These are phyloP conservation scores for Panicum hallii DNA, from an alignment of 202 grass and related monocot genomes.

Conservation along the genomic window DNA sequence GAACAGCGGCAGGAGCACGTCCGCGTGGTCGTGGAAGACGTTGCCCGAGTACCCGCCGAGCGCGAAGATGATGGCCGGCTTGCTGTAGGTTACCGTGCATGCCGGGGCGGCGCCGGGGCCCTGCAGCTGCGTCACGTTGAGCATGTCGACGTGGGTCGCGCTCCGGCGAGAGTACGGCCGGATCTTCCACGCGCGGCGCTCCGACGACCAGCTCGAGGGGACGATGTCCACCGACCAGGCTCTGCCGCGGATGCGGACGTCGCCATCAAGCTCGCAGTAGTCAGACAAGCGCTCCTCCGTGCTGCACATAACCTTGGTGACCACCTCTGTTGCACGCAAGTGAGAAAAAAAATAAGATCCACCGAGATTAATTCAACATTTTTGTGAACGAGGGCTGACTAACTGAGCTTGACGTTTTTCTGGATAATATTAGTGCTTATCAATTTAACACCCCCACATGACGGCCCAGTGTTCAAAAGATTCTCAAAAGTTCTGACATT, in stretches of 20 bases:
- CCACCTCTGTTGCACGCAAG: not conserved
- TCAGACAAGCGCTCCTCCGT: not conserved
- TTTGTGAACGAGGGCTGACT: not conserved
- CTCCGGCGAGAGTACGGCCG: slow-evolving; percentile 26
- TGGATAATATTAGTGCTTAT: too few relatives aligned
- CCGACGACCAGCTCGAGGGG: not conserved
- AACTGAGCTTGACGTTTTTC: not conserved
- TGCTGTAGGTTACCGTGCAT: slow-evolving; percentile 24
- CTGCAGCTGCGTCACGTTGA: slow-evolving; percentile 39
- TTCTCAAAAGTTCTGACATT: not conserved
- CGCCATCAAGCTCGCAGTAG: slow-evolving; percentile 17
- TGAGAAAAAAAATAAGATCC: not conserved
- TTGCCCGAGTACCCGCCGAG: slow-evolving; percentile 33
- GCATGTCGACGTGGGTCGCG: not conserved
- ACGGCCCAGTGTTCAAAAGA: too few relatives aligned
- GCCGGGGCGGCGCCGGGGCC: not conserved
- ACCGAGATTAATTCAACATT: not conserved
- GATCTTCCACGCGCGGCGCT: slow-evolving; percentile 33
- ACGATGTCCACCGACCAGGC: slow-evolving; percentile 11
- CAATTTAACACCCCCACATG: too few relatives aligned
- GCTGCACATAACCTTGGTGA: slow-evolving; percentile 3
- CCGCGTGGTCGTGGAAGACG: slow-evolving; percentile 37
- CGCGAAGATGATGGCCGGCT: slow-evolving; percentile 35
- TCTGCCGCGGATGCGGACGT: slow-evolving; percentile 17
- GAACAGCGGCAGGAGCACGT: slow-evolving; percentile 41